Base-by-base conservation (phyloP, 805 yeast species). In the Myxozyma kluyveri region DNA sequence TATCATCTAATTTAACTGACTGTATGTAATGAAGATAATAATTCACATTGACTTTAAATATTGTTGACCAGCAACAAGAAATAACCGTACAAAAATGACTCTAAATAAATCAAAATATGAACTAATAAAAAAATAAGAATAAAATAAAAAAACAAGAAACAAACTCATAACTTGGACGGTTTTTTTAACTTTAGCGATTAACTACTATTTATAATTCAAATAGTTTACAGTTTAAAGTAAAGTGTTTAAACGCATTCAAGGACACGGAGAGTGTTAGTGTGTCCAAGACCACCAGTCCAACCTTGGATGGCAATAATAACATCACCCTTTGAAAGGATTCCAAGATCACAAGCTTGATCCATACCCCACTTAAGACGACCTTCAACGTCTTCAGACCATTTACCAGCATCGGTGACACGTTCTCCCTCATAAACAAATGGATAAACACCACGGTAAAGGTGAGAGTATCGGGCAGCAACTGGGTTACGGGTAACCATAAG, bases 371-470 rank as follows among this genome's bases (percentile, higher is more conserved):
- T 80, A 72, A 93, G 82, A 79, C 99, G 88, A 71, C 78, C 79
- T 80, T 93, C 98, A 63, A 91, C 96, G 75, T 93, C 99, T 70
- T 83, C 83, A 72, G 88, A 87, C 99, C 99, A 93, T 81, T 87
- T 82, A 67, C 80, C 86, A 47, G 74, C 69, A 40, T 72, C 72
- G 50, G 64, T 49, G 61, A 78, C 78, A 70, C 77, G 74, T 48
- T 72, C 75, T 71, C 80, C 75, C 57, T 75, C 74, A 80, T 86
- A 93, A 66, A 88, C 80, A 76, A 91, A 89, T 71, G 99, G 99
- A 77, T 90, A 93, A 61, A 93, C 98, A 75, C 99, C 99, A 77
- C 99, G 86, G 81, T 87, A 88, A 72, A 93, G 80, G 78, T 93
- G 99, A 63, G 91, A 82, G 78, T 82, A 89, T 79, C 97, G 88